Evolutionary conservation across 768 basidiomycete species (phyloP).

Genomic region (Boletus rubroflammeus): DNA sequence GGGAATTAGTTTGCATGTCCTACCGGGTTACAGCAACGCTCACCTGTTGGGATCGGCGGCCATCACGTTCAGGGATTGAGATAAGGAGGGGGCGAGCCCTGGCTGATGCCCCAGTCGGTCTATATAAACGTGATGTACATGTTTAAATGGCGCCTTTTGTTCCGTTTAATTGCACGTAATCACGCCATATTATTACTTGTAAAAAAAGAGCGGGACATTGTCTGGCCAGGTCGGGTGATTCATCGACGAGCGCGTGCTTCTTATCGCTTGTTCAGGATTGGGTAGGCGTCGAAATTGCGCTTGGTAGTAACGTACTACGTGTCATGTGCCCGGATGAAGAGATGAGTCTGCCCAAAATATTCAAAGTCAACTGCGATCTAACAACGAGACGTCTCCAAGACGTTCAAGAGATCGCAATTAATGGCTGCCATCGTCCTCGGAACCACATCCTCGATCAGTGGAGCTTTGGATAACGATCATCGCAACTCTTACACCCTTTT

Average conservation of each 20-base stretch:
- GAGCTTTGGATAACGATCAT: no score
- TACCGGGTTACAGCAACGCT: neutral
- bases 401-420: no score
- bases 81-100: neutral
- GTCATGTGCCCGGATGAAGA: neutral
- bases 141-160: neutral
- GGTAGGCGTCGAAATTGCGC: neutral
- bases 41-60: slow-evolving; percentile 24
- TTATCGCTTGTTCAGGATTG: neutral
- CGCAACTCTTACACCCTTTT: no score
- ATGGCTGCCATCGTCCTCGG: no score
- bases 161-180: neutral
- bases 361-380: no score
- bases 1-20: neutral
- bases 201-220: neutral
- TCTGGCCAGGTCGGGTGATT: neutral
- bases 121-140: neutral
- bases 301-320: neutral
- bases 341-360: no score
- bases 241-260: neutral
- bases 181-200: no score
- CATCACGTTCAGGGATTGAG: slow-evolving; percentile 10
- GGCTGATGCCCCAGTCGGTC: no score
- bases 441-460: no score
- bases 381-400: no score